Evolutionary conservation across 1,284 basidiomycete species (phyloP).

Genomic region (Leccinum griseonigrum): DNA sequence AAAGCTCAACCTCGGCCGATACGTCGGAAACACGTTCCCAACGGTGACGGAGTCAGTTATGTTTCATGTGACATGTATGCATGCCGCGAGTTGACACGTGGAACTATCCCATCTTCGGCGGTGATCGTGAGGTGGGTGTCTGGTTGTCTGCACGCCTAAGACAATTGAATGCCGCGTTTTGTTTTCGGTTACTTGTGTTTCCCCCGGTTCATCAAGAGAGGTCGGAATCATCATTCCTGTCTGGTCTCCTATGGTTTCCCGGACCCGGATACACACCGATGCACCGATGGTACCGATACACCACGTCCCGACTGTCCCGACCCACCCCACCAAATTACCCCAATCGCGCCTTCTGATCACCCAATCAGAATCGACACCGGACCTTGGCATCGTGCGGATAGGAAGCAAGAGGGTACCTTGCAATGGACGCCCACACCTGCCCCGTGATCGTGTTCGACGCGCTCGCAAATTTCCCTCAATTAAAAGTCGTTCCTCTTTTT

Average conservation of each 20-base stretch:
- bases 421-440: background rate
- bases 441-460: background rate
- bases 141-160: background rate
- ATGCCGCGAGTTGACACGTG: background rate
- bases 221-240: background rate
- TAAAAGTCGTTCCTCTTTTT: background rate
- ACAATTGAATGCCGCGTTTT: background rate
- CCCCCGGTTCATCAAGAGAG: background rate
- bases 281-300: background rate
- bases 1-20: background rate
- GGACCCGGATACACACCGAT: background rate
- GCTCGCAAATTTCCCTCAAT: conserved; percentile 10
- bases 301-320: background rate
- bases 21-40: conserved; percentile 3
- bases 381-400: conserved; percentile 4
- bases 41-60: background rate
- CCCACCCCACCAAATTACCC: background rate
- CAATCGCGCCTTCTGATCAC: conserved; percentile 6
- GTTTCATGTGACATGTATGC: conserved; percentile 1
- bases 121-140: background rate
- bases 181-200: background rate
- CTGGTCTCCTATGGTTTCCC: background rate
- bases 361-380: conserved; percentile 2
- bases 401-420: background rate
- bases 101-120: background rate